Evolutionary conservation across 2,329 filamentous ascomycete species (phyloP).

Genomic region (Escovopsis weberi): DNA sequence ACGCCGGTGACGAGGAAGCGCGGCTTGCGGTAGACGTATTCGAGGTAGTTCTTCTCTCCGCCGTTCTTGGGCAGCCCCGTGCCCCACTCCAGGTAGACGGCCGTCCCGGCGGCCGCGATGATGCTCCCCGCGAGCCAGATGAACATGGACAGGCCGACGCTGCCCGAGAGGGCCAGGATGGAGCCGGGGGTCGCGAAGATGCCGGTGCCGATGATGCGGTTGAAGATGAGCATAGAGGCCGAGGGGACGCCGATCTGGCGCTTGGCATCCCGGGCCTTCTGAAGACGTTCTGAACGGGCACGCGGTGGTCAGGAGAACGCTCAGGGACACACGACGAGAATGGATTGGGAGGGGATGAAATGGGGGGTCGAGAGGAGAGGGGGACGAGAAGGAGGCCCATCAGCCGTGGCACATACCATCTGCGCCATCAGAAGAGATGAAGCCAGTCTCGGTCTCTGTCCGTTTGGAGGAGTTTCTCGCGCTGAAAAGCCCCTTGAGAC

Average conservation of each 20-base stretch:
- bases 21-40: constrained; percentile 46
- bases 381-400: not conserved
- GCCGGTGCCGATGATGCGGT: constrained; percentile 51
- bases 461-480: too few relatives aligned
- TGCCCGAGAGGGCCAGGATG: constrained; percentile 42
- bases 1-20: constrained; percentile 46
- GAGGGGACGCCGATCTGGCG: constrained; percentile 41
- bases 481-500: too few relatives aligned
- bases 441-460: not conserved
- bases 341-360: too few relatives aligned
- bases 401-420: too few relatives aligned
- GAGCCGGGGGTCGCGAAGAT: constrained; percentile 50
- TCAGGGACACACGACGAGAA: too few relatives aligned
- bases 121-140: constrained; percentile 49
- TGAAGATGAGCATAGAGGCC: constrained; percentile 46
- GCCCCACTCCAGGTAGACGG: constrained; percentile 53
- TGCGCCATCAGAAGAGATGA: not conserved
- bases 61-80: constrained; percentile 50
- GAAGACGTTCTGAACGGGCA: constrained; percentile 14
- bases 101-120: constrained; percentile 46
- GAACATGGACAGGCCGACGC: constrained; percentile 46
- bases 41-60: constrained; percentile 54
- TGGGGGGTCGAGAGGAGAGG: not conserved
- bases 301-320: too few relatives aligned
- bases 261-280: constrained; percentile 30